Evolutionary conservation across 768 basidiomycete species (phyloP), one percentile per base, ranked within the genome.

Genomic region (Aureoboletus auriporus): DNA sequence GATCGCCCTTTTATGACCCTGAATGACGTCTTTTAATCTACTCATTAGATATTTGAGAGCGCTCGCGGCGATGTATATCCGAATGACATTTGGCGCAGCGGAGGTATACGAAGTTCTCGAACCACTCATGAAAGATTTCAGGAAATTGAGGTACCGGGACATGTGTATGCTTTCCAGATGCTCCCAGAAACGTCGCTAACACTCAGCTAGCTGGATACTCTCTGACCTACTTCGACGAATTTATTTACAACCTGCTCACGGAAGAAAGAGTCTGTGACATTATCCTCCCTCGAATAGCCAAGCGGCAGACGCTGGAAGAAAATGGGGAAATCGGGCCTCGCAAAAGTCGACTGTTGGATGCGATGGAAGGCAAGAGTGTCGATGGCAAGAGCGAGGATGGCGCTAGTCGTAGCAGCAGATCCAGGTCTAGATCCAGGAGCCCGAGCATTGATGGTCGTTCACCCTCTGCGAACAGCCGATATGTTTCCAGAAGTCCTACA

Each of bases 211-310:
- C 79, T 54, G 93, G 94, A 35, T 98, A 91, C 65, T 75, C 77
- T 1, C 68, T 99, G 47, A 85, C 88, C 6, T 87, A 82, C 56
- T 91, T 98, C 59, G 96, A 98, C 66, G 91, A 96, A 66, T 98
- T 91, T 63, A 77, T 93, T 36, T 83, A 97, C 66, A 73, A 80
- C 38, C 75, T 98, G 9, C 71, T 98, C 29, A 81, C 77, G 5
- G 86, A 95, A 62, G 96, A 98, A 52, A 79, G 93, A 49, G 94
- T 93, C 6, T 98, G 95, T 68, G 96, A 98, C 70, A 89, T 92
- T 59, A 97, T 98, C 59, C 71, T 99, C 39, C 96, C 96, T 13
- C 84, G 96, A 42, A 69, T 97, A 52, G 80, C 83, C 8, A 93
- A 89, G 71, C 80, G 96, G 17, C 78, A 83, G 44, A 83, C 89